A percentile compares a stretch with the other conserved stretches of the same genome.
These are phyloP conservation scores for Ogataea salicorniae DNA, from an alignment of 805 yeast genomes.

Conservation along the genomic window DNA sequence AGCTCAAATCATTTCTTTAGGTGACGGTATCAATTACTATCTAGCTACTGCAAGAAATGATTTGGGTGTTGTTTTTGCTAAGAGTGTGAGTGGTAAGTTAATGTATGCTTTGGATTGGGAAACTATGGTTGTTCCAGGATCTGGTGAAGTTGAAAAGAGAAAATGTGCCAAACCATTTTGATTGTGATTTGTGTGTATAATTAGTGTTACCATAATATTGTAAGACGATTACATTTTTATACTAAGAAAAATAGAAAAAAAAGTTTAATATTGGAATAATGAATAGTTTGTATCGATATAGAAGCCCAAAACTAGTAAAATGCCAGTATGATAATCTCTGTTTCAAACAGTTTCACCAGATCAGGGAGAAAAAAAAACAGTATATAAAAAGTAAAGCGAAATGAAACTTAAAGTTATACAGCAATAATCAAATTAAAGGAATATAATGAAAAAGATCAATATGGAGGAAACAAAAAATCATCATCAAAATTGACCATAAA, in stretches of 20 bases:
- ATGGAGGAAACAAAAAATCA: background rate
- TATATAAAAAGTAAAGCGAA: no score
- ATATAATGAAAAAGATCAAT: background rate
- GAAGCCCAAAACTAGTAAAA: no score
- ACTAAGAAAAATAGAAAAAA: no score
- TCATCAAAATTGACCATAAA: no score
- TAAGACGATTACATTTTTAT: no score
- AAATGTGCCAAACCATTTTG: conserved; percentile 89
- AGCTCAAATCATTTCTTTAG: conserved; percentile 77
- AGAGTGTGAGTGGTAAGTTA: conserved; percentile 60
- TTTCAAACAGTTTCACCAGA: no score
- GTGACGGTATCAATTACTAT: conserved; percentile 91
- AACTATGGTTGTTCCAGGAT: conserved; percentile 74
- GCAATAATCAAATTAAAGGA: background rate
- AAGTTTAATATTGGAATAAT: no score
- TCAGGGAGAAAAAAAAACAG: no score
- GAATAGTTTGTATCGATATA: no score
- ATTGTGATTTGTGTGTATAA: background rate
- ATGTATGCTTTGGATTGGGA: conserved; percentile 96
- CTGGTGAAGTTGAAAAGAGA: conserved; percentile 72
- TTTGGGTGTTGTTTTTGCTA: conserved; percentile 90
- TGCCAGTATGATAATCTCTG: no score
- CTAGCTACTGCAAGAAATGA: conserved; percentile 86
- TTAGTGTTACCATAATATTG: no score
- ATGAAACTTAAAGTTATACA: background rate